Percentiles rank a stretch among this genome's conserved stretches.
Evolutionary conservation across 1,284 basidiomycete species (phyloP).

Genomic region (Coniferiporia weirii): DNA sequence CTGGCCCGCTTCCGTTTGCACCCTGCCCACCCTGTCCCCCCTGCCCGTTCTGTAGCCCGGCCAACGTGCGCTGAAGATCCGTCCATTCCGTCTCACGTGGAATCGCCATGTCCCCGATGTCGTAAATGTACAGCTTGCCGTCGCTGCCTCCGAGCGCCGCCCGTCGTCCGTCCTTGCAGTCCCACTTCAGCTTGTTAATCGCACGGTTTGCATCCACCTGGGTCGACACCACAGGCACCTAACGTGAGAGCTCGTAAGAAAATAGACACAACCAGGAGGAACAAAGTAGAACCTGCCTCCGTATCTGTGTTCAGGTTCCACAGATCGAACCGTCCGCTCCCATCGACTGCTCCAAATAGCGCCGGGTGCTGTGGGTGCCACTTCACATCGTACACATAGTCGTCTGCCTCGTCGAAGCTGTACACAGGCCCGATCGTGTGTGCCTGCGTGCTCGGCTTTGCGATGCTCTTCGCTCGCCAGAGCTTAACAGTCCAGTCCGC

Average conservation of each 20-base stretch:
- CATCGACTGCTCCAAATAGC: conserved; percentile 90
- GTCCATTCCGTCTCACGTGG: conserved; percentile 86
- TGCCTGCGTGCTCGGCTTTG: conserved; percentile 52
- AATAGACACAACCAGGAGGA: background rate
- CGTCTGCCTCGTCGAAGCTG: conserved; percentile 93
- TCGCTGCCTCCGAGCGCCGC: conserved; percentile 88
- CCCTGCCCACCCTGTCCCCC: conserved; percentile 33
- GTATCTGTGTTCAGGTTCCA: conserved; percentile 96
- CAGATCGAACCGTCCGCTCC: conserved; percentile 89
- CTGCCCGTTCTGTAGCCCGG: conserved; percentile 40
- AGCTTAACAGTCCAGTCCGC: conserved; percentile 97
- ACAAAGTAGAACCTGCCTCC: conserved; percentile 58
- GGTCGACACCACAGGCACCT: conserved; percentile 82
- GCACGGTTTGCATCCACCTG: conserved; percentile 68
- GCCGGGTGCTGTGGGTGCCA: conserved; percentile 98
- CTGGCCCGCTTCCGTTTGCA: conserved; percentile 45
- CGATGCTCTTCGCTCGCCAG: conserved; percentile 75
- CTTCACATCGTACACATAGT: conserved; percentile 98
- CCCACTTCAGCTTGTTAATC: conserved; percentile 95
- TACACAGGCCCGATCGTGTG: conserved; percentile 69
- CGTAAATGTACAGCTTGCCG: conserved; percentile 90
- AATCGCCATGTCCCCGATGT: conserved; percentile 84
- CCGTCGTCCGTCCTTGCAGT: conserved; percentile 78
- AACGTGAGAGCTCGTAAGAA: conserved; percentile 12
- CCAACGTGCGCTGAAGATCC: conserved; percentile 79